Conservation (phyloP, 2,329 filamentous ascomycete genomes). For the Orbilia javanica region DNA sequence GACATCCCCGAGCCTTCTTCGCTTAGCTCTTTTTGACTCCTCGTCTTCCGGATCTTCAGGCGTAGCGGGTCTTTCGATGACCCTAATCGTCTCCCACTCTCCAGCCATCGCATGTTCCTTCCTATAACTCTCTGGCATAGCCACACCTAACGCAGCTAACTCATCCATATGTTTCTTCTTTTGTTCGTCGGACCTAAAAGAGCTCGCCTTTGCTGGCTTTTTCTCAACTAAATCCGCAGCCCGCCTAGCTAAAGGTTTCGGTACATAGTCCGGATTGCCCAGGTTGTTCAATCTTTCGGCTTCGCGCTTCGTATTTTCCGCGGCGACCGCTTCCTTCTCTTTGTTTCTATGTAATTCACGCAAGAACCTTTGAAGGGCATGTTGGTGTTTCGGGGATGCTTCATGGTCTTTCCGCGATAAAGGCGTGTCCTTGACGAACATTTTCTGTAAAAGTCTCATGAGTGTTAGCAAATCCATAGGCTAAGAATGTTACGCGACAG, state of each 20-base stretch:
- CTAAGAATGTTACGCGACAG: not conserved
- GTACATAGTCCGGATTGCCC: conserved; percentile 62
- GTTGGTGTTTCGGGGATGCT: conserved; percentile 85
- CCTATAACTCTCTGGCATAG: conserved; percentile 81
- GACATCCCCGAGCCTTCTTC: conserved; percentile 65
- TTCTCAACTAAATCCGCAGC: conserved; percentile 69
- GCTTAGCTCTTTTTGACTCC: conserved; percentile 75
- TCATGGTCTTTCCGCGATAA: conserved; percentile 92
- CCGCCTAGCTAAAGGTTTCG: conserved; percentile 63
- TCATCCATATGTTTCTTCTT: conserved; percentile 86
- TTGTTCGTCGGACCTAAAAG: conserved; percentile 67
- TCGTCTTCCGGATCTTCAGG: conserved; percentile 67
- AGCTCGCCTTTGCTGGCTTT: conserved; percentile 34
- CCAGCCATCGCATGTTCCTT: conserved; percentile 87
- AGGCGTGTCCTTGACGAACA: conserved; percentile 90
- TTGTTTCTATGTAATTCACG: conserved; percentile 88
- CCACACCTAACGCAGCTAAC: conserved; percentile 86
- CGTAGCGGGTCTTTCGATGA: conserved; percentile 68
- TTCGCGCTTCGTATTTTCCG: conserved; percentile 84
- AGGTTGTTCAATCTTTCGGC: conserved; percentile 84
- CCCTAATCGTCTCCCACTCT: conserved; percentile 82
- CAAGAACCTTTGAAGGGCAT: conserved; percentile 86
- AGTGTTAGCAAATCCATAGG: conserved; percentile 21
- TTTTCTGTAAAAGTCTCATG: conserved; percentile 65
- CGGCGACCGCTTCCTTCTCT: conserved; percentile 83